Conservation (phyloP, 768 basidiomycete genomes). For the Leccinellum rugosiceps region DNA sequence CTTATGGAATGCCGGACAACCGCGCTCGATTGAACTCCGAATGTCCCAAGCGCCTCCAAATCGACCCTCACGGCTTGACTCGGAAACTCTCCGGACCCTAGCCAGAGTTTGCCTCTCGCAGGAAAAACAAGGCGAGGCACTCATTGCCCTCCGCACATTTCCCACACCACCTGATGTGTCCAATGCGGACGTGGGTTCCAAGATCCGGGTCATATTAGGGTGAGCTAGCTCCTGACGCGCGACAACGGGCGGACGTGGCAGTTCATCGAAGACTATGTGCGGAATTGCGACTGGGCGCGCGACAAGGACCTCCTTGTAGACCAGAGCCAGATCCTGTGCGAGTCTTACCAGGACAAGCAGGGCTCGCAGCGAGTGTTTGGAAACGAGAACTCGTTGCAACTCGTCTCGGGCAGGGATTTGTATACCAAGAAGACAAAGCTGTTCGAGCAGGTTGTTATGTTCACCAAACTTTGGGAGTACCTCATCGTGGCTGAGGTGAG, state of each 20-base stretch:
- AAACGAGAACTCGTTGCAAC: slow-evolving; percentile 63
- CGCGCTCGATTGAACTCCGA: too few species aligned
- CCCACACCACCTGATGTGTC: too few species aligned
- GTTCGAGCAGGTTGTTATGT: slow-evolving; percentile 88
- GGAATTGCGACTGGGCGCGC: slow-evolving; percentile 88
- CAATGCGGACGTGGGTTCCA: too few species aligned
- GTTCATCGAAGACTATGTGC: slow-evolving; percentile 79
- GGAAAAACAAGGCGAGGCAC: too few species aligned
- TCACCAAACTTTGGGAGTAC: slow-evolving; percentile 96
- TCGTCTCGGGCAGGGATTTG: slow-evolving; percentile 74
- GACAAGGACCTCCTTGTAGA: slow-evolving; percentile 79
- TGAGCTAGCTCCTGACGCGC: slow-evolving; percentile 27
- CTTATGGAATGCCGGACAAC: too few species aligned
- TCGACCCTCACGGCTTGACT: too few species aligned
- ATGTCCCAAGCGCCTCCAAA: too few species aligned
- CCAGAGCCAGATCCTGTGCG: slow-evolving; percentile 87
- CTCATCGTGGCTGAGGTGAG: slow-evolving; percentile 91
- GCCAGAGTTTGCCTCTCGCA: too few species aligned
- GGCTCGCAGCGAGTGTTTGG: slow-evolving; percentile 67
- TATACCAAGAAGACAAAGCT: slow-evolving; percentile 69
- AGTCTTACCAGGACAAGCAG: slow-evolving; percentile 77
- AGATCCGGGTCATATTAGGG: too few species aligned
- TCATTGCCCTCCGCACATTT: too few species aligned
- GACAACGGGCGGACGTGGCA: slow-evolving; percentile 80
- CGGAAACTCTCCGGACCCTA: too few species aligned